Percentiles rank a stretch among this genome's conserved stretches.
These are phyloP conservation scores for Yarrowia alimentaria DNA, from an alignment of 805 yeast genomes.

Conservation along the genomic window DNA sequence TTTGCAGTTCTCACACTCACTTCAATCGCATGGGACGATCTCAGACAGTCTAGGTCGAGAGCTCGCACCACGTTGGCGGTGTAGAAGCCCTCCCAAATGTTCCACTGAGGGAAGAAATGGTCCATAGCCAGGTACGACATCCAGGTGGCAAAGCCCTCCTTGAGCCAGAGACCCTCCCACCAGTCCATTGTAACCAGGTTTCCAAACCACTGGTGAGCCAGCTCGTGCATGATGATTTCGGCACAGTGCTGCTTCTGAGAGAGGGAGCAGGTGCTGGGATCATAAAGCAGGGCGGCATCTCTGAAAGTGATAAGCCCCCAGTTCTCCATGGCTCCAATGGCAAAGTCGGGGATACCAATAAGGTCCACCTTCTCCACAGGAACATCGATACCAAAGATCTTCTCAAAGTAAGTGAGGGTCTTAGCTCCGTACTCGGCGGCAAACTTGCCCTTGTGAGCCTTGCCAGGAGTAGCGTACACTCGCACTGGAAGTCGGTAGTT, in stretches of 20 bases:
- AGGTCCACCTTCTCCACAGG: slow-evolving; percentile 80
- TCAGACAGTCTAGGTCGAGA: slow-evolving; percentile 68
- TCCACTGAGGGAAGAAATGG: slow-evolving; percentile 75
- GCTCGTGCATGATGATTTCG: slow-evolving; percentile 79
- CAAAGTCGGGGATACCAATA: slow-evolving; percentile 73
- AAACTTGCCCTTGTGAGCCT: slow-evolving; percentile 59
- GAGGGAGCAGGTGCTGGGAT: slow-evolving; percentile 61
- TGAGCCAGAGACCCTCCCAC: slow-evolving; percentile 92
- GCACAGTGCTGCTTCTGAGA: slow-evolving; percentile 68
- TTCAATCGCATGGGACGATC: slow-evolving; percentile 73
- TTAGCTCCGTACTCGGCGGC: slow-evolving; percentile 63
- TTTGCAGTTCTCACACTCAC: slow-evolving; percentile 73
- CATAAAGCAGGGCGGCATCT: slow-evolving; percentile 59
- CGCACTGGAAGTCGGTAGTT: slow-evolving; percentile 61
- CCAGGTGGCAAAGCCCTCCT: slow-evolving; percentile 90
- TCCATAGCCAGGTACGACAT: slow-evolving; percentile 73
- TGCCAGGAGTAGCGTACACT: slow-evolving; percentile 72
- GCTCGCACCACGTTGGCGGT: slow-evolving; percentile 74
- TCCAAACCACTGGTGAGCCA: slow-evolving; percentile 93
- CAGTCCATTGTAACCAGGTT: slow-evolving; percentile 86
- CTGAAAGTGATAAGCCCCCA: slow-evolving; percentile 79
- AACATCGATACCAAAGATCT: slow-evolving; percentile 64
- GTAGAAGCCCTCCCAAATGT: slow-evolving; percentile 73
- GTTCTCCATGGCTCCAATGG: slow-evolving; percentile 89
- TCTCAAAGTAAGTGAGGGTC: slow-evolving; percentile 63